phyloP scores from a whole-genome alignment of 2,329 filamentous ascomycete species.

The Penicillium sp. region DNA sequence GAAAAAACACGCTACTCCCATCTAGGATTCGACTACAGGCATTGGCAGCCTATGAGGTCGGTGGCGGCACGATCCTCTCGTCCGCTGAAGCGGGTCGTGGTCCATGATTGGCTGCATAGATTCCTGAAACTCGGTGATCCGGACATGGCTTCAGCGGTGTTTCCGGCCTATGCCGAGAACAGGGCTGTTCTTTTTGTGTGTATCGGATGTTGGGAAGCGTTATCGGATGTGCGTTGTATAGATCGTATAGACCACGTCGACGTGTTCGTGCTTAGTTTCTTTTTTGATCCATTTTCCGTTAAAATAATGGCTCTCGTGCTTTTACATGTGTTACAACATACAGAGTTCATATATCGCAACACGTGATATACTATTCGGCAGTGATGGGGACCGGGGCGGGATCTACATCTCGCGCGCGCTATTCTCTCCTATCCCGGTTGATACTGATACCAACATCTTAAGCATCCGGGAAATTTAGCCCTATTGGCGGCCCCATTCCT shows the following conservation, averaged over 20 bases:
- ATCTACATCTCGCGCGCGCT: conserved; percentile 11
- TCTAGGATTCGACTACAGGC: conserved; percentile 12
- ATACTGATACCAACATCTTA: not conserved
- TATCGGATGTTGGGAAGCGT: conserved; percentile 3
- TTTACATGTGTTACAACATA: not conserved
- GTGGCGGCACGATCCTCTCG: conserved; percentile 29
- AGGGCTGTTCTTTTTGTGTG: not conserved
- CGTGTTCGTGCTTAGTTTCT: not conserved
- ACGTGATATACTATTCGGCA: conserved; percentile 17
- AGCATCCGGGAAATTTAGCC: conserved; percentile 2
- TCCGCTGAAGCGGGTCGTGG: conserved; percentile 14
- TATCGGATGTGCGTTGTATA: not conserved
- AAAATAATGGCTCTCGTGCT: not conserved
- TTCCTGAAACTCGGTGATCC: conserved; percentile 33
- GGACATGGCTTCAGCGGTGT: conserved; percentile 22
- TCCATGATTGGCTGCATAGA: conserved; percentile 25
- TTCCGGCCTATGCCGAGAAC: conserved; percentile 27
- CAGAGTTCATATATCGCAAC: not conserved
- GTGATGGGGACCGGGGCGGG: conserved; percentile 12
- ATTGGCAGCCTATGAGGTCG: conserved; percentile 29
- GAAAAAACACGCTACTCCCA: conserved; percentile 1
- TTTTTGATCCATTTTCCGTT: not conserved
- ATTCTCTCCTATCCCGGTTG: conserved; percentile 5
- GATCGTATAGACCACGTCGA: not conserved
- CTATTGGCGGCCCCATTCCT: conserved; percentile 5